Evolutionary conservation across 139 green algal genomes (phyloP).

Genomic region (Zygnema cylindricum): DNA sequence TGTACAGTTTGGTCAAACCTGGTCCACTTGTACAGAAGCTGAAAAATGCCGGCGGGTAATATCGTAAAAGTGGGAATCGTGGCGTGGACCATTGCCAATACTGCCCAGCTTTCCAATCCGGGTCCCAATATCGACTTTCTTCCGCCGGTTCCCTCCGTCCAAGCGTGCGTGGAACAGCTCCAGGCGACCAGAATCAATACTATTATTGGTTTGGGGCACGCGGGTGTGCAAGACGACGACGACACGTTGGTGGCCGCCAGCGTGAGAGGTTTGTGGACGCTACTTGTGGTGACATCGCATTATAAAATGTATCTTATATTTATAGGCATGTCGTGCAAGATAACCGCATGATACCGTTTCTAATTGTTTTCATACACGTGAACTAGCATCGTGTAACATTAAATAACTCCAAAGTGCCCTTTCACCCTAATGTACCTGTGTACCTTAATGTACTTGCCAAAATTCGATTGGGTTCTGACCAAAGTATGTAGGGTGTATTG

Average conservation of each 20-base stretch:
- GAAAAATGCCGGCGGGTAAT: not conserved
- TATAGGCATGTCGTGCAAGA: too few species aligned
- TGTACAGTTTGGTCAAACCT: conserved; percentile 38
- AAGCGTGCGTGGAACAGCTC: conserved; percentile 23
- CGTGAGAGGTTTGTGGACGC: conserved; percentile 4
- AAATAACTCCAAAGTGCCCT: too few species aligned
- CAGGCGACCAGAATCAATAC: conserved; percentile 43
- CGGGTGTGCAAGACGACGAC: conserved; percentile 35
- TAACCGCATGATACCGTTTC: too few species aligned
- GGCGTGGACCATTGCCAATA: conserved; percentile 43
- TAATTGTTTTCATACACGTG: too few species aligned
- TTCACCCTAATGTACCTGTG: too few species aligned
- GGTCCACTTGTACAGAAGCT: conserved; percentile 35
- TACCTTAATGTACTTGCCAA: too few species aligned
- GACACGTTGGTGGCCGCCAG: not conserved
- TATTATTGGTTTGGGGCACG: conserved; percentile 59
- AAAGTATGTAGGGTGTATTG: too few species aligned
- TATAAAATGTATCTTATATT: too few species aligned
- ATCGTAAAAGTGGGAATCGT: conserved; percentile 47
- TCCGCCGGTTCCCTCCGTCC: not conserved
- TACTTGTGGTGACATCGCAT: too few species aligned
- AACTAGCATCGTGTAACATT: too few species aligned
- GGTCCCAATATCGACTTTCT: conserved; percentile 46
- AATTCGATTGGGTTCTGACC: too few species aligned
- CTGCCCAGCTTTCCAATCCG: conserved; percentile 9